A percentile compares a stretch with the other conserved stretches of the same genome.
Conservation (phyloP, 352 stramenopile species). For the Aphanomyces invadans region DNA sequence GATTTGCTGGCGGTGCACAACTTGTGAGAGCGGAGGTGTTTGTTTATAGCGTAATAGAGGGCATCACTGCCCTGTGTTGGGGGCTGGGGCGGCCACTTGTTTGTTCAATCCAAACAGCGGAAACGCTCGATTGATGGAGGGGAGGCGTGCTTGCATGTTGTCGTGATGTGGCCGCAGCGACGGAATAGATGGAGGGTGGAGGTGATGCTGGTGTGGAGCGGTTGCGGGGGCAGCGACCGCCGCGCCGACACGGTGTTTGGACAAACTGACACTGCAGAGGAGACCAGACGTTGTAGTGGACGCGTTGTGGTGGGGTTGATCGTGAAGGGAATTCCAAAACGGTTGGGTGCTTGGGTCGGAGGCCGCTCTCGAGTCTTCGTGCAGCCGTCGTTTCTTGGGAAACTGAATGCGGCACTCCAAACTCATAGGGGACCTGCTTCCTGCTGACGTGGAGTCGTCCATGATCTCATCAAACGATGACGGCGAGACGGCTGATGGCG, state of each 20-base stretch:
- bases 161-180: constrained; percentile 17
- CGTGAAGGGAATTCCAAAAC: constrained; percentile 10
- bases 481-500: neutral
- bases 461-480: neutral
- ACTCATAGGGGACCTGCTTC: neutral
- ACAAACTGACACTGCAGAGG: constrained; percentile 15
- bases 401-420: constrained; percentile 22
- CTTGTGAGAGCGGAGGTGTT: constrained; percentile 4
- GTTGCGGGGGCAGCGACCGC: neutral
- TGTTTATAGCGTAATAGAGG: neutral
- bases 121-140: constrained; percentile 18
- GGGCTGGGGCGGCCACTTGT: neutral
- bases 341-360: neutral
- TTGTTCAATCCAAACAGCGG: constrained; percentile 23
- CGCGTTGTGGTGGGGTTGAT: neutral
- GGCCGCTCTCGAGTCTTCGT: neutral
- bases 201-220: neutral
- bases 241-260: constrained; percentile 1
- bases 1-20: constrained; percentile 9
- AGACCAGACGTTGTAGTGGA: neutral
- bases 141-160: neutral
- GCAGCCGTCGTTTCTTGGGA: constrained; percentile 16
- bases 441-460: no score
- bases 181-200: neutral
- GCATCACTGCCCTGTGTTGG: neutral